Conservation (phyloP, 768 basidiomycete genomes). For the Kwoniella newhampshirensis region DNA sequence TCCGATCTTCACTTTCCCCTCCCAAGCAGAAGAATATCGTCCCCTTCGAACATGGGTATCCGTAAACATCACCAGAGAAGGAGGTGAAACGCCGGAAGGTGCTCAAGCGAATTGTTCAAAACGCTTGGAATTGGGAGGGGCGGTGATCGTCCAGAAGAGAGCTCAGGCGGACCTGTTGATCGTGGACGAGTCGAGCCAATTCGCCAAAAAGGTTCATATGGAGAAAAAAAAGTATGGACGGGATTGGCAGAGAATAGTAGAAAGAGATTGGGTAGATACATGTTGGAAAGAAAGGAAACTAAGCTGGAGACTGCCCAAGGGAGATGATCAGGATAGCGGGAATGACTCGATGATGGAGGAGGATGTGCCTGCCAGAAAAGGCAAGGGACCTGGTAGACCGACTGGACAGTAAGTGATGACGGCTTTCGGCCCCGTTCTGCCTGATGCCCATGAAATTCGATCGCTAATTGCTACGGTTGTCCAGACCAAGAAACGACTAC, state of each 20-base stretch:
- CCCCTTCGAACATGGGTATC: slow-evolving; percentile 41
- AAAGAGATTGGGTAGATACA: slow-evolving; percentile 45
- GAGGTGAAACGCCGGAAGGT: slow-evolving; percentile 20
- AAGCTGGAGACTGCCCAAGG: slow-evolving; percentile 17
- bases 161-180: slow-evolving; percentile 35
- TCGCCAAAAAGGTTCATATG: slow-evolving; percentile 19
- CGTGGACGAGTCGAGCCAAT: slow-evolving; percentile 26
- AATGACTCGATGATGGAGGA: slow-evolving; percentile 35
- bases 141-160: slow-evolving; percentile 30
- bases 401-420: slow-evolving; percentile 38
- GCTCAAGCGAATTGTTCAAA: slow-evolving; percentile 13
- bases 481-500: slow-evolving; percentile 37
- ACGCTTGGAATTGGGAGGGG: slow-evolving; percentile 24
- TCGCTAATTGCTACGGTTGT: background rate
- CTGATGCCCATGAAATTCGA: background rate
- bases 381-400: slow-evolving; percentile 40
- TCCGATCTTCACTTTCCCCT: slow-evolving; percentile 28
- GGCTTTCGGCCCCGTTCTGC: background rate
- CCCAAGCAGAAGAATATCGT: slow-evolving; percentile 2
- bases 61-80: slow-evolving; percentile 25
- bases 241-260: slow-evolving; percentile 30
- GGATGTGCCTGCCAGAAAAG: slow-evolving; percentile 7
- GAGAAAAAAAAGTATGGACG: slow-evolving; percentile 29
- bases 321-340: slow-evolving; percentile 6
- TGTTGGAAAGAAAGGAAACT: slow-evolving; percentile 23